phyloP scores from a whole-genome alignment of 306 rosid genomes.

The Biancaea sappan region DNA sequence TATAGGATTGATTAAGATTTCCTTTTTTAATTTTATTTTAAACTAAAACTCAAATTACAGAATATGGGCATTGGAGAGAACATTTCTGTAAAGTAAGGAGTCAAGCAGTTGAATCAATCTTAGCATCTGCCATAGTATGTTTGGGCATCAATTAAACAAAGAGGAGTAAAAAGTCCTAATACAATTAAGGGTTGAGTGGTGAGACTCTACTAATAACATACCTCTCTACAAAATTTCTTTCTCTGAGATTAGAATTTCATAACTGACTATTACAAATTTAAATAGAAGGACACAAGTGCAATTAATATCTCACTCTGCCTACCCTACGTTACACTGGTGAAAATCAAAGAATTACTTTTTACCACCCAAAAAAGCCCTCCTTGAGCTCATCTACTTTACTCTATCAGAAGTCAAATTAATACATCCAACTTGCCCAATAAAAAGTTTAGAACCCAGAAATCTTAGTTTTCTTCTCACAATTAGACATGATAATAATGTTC shows the following conservation, averaged over 20 bases:
- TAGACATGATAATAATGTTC: background rate
- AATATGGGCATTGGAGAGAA: background rate
- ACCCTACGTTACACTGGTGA: background rate
- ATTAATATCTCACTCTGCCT: background rate
- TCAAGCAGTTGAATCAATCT: conserved; percentile 1
- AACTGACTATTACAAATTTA: conserved; percentile 3
- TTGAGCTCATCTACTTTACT: background rate
- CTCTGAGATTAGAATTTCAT: background rate
- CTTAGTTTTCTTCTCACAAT: background rate
- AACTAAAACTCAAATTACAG: conserved; percentile 7
- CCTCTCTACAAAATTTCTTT: background rate
- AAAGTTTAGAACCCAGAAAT: background rate
- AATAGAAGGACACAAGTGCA: background rate
- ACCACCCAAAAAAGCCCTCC: conserved; percentile 15
- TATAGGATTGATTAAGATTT: background rate
- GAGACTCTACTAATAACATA: background rate
- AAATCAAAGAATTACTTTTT: conserved; percentile 20
- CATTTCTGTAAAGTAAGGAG: background rate
- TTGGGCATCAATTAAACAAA: conserved; percentile 20
- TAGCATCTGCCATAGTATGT: background rate
- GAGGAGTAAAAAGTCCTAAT: conserved; percentile 9
- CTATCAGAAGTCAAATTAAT: background rate
- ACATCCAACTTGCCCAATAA: background rate
- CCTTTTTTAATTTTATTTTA: background rate
- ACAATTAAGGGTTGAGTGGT: background rate